These are phyloP conservation scores for Ceratobasidium sp. DNA, from an alignment of 1,284 basidiomycete genomes.

Conservation along the genomic window DNA sequence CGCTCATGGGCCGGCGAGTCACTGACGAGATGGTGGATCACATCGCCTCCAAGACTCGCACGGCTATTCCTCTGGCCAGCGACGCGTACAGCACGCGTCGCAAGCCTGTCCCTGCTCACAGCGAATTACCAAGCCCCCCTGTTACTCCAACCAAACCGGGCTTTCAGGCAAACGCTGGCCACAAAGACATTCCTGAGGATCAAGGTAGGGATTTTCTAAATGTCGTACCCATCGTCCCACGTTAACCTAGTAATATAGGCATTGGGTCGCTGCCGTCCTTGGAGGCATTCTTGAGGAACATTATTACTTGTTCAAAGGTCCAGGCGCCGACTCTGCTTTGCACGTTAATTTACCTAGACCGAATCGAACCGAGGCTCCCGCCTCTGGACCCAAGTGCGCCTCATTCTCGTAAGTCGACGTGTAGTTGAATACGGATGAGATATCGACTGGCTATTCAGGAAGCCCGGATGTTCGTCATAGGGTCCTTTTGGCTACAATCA, in stretches of 20 bases:
- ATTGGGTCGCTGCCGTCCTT: slow-evolving; percentile 64
- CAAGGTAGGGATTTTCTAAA: background rate
- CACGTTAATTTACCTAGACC: slow-evolving; percentile 92
- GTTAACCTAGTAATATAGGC: slow-evolving; percentile 16
- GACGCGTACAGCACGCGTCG: slow-evolving; percentile 7
- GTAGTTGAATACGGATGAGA: background rate
- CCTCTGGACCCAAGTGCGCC: slow-evolving; percentile 54
- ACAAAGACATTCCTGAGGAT: background rate
- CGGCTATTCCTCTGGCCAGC: slow-evolving; percentile 68
- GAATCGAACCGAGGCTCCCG: slow-evolving; percentile 81
- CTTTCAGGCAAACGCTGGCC: slow-evolving; percentile 39
- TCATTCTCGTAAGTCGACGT: slow-evolving; percentile 26
- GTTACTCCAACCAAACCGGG: slow-evolving; percentile 47
- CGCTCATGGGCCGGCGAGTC: slow-evolving; percentile 78
- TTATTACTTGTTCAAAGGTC: slow-evolving; percentile 87
- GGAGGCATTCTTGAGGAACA: slow-evolving; percentile 85
- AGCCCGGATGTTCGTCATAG: slow-evolving; percentile 93
- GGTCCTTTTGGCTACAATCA: slow-evolving; percentile 93
- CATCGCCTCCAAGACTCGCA: slow-evolving; percentile 69
- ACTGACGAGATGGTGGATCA: slow-evolving; percentile 82
- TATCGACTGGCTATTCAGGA: slow-evolving; percentile 54
- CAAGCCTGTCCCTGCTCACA: background rate
- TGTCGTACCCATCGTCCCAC: background rate
- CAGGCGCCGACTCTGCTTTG: slow-evolving; percentile 91
- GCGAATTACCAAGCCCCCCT: slow-evolving; percentile 44